Percentiles rank a stretch among this genome's conserved stretches.
These are phyloP conservation scores for Parascedosporium putredinis DNA, from an alignment of 2,329 filamentous ascomycete genomes.

Conservation along the genomic window DNA sequence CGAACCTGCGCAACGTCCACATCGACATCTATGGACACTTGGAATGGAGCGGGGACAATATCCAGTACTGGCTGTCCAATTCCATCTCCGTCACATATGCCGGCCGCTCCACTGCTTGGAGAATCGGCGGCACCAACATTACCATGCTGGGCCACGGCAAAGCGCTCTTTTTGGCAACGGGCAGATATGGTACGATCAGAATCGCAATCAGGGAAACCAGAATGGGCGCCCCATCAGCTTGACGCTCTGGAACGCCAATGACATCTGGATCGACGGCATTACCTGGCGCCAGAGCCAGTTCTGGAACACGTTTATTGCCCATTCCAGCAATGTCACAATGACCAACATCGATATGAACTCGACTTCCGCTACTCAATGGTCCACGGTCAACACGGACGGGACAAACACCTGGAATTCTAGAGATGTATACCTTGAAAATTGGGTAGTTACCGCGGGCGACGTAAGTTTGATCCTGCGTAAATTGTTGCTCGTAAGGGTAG, in stretches of 20 bases:
- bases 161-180: slow-evolving; percentile 51
- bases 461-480: too few relatives aligned
- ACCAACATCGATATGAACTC: slow-evolving; percentile 44
- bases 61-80: slow-evolving; percentile 40
- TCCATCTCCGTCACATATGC: slow-evolving; percentile 42
- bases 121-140: slow-evolving; percentile 42
- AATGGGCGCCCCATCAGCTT: slow-evolving; percentile 27
- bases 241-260: slow-evolving; percentile 22
- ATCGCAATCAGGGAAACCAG: slow-evolving; percentile 30
- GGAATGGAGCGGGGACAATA: slow-evolving; percentile 30
- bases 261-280: slow-evolving; percentile 26
- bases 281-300: slow-evolving; percentile 47
- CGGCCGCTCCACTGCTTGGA: slow-evolving; percentile 44
- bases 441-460: slow-evolving; percentile 41
- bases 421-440: slow-evolving; percentile 38
- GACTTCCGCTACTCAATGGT: slow-evolving; percentile 23
- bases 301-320: slow-evolving; percentile 47
- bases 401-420: slow-evolving; percentile 42
- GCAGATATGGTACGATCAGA: slow-evolving; percentile 47
- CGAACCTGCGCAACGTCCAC: slow-evolving; percentile 23
- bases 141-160: slow-evolving; percentile 35
- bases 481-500: slow-evolving; percentile 8
- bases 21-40: slow-evolving; percentile 32
- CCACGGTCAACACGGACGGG: slow-evolving; percentile 29
- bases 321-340: slow-evolving; percentile 34